Conservation (phyloP, 2,329 filamentous ascomycete genomes). For the Sarocladium brachiariae region DNA sequence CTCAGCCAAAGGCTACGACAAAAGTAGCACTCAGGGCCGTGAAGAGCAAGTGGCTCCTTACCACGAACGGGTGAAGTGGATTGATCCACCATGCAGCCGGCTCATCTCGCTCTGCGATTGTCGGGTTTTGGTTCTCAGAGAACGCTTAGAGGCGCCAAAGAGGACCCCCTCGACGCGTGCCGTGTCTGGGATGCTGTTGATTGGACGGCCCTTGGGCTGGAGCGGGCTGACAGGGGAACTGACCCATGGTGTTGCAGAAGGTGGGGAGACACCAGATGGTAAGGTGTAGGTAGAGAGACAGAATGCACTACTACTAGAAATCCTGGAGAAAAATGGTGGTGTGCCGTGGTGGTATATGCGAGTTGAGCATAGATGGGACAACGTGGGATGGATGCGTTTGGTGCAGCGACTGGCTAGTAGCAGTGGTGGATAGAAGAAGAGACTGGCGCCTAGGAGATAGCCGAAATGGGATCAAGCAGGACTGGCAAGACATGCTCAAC, state of each 20-base stretch:
- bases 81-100: conserved; percentile 4
- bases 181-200: neutral
- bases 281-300: too few species aligned
- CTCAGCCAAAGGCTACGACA: neutral
- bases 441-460: too few species aligned
- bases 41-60: neutral
- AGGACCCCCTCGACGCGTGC: neutral
- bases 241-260: conserved; percentile 6
- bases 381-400: neutral
- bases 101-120: neutral
- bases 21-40: neutral
- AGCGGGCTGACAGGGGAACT: conserved; percentile 3
- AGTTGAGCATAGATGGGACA: neutral
- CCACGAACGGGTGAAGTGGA: conserved; percentile 1
- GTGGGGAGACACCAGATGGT: neutral
- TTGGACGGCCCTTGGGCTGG: neutral
- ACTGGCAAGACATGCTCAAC: neutral
- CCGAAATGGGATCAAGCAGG: too few species aligned
- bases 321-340: neutral
- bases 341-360: neutral
- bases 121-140: neutral
- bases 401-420: neutral
- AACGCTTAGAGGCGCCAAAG: neutral
- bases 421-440: too few species aligned
- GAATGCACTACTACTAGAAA: too few species aligned